Base-by-base conservation (phyloP, 352 stramenopile species). In the Peronospora farinosa region DNA sequence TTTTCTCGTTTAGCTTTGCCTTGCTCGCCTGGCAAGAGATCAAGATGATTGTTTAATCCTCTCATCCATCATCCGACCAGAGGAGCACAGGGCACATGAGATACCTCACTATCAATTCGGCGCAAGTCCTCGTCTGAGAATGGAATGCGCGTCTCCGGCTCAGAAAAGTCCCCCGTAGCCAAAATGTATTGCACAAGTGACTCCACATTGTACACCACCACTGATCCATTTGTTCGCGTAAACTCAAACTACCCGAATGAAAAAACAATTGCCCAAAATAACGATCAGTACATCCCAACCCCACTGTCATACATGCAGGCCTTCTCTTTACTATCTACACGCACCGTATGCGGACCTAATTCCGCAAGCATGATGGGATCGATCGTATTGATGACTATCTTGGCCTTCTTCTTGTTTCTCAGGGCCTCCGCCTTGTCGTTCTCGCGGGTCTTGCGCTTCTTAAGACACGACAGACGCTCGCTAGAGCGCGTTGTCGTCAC, bases 281-380 rank as follows among this genome's bases (percentile, higher is more conserved):
- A 21, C 19, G 3, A 40, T 54, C 62, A 67, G 46, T 46, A 61
- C 47, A 19, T 40, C 33, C 12, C 44, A 53, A 41, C n/a, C n/a
- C 17, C 17, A 10, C 21, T 19, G 25, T 28, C 27, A 21, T 25
- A 21, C 8, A 10, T 12, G 16, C 13, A 21, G 4, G 8, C 23
- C 21, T 28, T 15, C 17, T 43, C 12, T 17, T 28, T 15, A 13
- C 23, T 36, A 19, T 27, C 16, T 40, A 9, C 15, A 65, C 65
- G 30, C 49, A 92, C 81, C 72, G 79, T 92, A 48, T 94, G 65
- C 17, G 68, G 68, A 5, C 76, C 79, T 23, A 96, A 54, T 40
- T 79, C 73, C 12, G 73, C 76, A 42, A 95, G 62, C 84, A 95
- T 92, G 50, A 96, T 95, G 28, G 86, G 86, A 56, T 96, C 86